A percentile compares a stretch with the other conserved stretches of the same genome.
Conservation (phyloP, 345 rosid genomes). For the Lagerstroemia speciosa region DNA sequence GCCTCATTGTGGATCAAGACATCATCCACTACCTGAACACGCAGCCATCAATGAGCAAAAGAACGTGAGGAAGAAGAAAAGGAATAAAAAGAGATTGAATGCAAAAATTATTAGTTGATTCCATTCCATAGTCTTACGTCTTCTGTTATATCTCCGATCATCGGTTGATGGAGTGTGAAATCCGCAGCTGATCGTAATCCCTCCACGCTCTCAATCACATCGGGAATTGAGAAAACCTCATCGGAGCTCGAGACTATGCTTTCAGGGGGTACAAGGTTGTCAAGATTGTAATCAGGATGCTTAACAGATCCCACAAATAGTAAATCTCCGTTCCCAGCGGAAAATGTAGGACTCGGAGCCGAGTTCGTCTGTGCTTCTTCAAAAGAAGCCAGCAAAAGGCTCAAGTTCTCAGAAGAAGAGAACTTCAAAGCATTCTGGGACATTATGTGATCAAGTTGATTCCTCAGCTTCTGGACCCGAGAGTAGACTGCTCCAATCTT, state of each 20-base stretch:
- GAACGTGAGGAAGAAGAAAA: background rate
- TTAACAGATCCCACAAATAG: constrained; percentile 44
- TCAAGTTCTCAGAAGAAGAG: constrained; percentile 82
- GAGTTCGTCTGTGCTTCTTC: constrained; percentile 62
- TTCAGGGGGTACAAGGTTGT: constrained; percentile 55
- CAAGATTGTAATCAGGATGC: constrained; percentile 42
- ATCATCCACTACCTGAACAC: constrained; percentile 47
- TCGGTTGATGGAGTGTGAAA: constrained; percentile 58
- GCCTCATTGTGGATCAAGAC: constrained; percentile 43
- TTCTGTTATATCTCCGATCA: constrained; percentile 55
- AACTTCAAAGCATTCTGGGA: constrained; percentile 67
- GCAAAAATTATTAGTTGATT: background rate
- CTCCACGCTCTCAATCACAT: constrained; percentile 84
- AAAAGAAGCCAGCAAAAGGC: constrained; percentile 61
- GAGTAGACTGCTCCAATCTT: constrained; percentile 58
- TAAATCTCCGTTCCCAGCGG: constrained; percentile 62
- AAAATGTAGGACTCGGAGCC: constrained; percentile 74
- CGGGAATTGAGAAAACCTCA: constrained; percentile 70
- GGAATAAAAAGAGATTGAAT: background rate
- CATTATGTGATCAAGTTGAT: constrained; percentile 48
- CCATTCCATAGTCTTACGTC: constrained; percentile 38
- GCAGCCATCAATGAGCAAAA: constrained; percentile 1
- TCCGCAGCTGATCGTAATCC: constrained; percentile 74
- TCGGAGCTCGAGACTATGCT: constrained; percentile 51
- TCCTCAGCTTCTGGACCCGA: constrained; percentile 54